These are phyloP conservation scores for Volvox carteri DNA, from an alignment of 163 green algal genomes.

Conservation along the genomic window DNA sequence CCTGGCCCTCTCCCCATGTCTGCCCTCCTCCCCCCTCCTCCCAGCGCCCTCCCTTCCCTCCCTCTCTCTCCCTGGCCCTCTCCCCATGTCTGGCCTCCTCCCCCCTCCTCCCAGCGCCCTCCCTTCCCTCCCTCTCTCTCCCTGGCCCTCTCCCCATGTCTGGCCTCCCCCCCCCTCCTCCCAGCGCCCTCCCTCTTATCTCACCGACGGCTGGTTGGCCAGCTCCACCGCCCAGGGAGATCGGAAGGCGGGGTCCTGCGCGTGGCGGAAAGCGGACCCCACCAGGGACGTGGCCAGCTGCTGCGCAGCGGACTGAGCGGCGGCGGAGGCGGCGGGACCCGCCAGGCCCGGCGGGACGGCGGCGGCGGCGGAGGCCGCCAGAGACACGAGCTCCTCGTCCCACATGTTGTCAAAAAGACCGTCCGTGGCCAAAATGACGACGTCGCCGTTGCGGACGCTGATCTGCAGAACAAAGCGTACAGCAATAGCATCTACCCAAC, in stretches of 20 bases:
- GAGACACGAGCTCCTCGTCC: constrained; percentile 70
- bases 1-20: background rate
- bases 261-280: constrained; percentile 13
- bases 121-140: too few relatives aligned
- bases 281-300: constrained; percentile 48
- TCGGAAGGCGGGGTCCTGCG: constrained; percentile 32
- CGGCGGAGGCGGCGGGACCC: constrained; percentile 13
- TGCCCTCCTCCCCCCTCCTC: background rate
- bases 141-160: background rate
- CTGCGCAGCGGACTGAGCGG: constrained; percentile 27
- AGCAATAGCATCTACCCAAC: too few relatives aligned
- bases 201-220: constrained; percentile 57
- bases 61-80: background rate
- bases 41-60: background rate
- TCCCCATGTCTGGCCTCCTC: background rate
- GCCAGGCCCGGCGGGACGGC: background rate
- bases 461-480: constrained; percentile 15
- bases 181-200: background rate
- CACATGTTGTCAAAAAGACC: constrained; percentile 99
- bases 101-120: background rate
- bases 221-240: constrained; percentile 75
- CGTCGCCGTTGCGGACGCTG: constrained; percentile 78
- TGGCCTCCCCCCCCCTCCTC: background rate
- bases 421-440: constrained; percentile 93
- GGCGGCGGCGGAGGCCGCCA: constrained; percentile 32